Evolutionary conservation across 2,329 filamentous ascomycete species (phyloP).

Genomic region (Penicillium olsonii): DNA sequence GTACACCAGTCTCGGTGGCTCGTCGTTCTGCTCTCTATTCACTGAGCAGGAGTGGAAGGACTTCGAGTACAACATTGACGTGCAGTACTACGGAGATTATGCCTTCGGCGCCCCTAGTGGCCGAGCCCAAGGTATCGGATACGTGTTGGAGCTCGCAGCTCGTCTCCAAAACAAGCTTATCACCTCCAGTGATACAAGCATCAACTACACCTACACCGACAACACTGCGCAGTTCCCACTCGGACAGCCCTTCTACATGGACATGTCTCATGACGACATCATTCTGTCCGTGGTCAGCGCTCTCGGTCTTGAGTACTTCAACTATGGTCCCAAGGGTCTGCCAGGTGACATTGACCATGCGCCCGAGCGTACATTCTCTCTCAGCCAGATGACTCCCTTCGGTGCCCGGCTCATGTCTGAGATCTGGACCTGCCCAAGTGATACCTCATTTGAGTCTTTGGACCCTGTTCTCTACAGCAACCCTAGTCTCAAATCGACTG

Average conservation of each 20-base stretch:
- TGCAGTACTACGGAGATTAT: slow-evolving; percentile 52
- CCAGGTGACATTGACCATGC: slow-evolving; percentile 36
- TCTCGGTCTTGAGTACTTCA: slow-evolving; percentile 57
- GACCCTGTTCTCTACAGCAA: slow-evolving; percentile 39
- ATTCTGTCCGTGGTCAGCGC: slow-evolving; percentile 54
- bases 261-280: slow-evolving; percentile 58
- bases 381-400: slow-evolving; percentile 57
- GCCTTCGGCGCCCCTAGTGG: slow-evolving; percentile 52
- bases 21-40: slow-evolving; percentile 57
- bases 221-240: slow-evolving; percentile 52
- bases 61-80: slow-evolving; percentile 56
- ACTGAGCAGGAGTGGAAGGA: slow-evolving; percentile 57
- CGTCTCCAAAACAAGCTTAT: slow-evolving; percentile 52
- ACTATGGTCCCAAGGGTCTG: slow-evolving; percentile 28
- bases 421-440: slow-evolving; percentile 52
- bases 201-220: slow-evolving; percentile 53
- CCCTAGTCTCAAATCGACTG: slow-evolving; percentile 18
- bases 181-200: slow-evolving; percentile 49
- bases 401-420: slow-evolving; percentile 58
- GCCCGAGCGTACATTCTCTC: slow-evolving; percentile 51
- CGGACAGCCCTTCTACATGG: slow-evolving; percentile 52
- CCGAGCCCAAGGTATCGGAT: slow-evolving; percentile 56
- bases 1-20: slow-evolving; percentile 51
- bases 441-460: slow-evolving; percentile 26
- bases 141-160: slow-evolving; percentile 54